These are phyloP conservation scores for Gyromitra esculenta DNA, from an alignment of 2,329 filamentous ascomycete genomes.

Conservation along the genomic window DNA sequence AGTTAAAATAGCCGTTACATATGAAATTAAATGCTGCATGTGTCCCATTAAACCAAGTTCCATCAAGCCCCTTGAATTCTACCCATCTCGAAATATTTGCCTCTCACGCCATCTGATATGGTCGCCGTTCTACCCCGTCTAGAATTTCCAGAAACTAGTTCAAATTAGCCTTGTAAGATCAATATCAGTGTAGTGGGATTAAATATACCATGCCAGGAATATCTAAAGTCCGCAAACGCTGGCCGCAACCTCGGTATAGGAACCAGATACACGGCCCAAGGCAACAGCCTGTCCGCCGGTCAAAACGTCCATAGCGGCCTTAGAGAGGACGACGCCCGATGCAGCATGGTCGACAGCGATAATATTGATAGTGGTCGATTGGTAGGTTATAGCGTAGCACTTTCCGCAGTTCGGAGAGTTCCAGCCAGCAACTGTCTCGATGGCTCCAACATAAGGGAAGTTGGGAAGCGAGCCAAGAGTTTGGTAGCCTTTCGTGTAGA, in stretches of 20 bases:
- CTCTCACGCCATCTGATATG: background rate
- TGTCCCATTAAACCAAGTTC: constrained; percentile 16
- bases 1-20: constrained; percentile 18
- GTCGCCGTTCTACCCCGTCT: background rate
- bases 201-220: background rate
- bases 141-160: background rate
- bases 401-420: constrained; percentile 68
- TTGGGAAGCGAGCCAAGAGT: constrained; percentile 65
- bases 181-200: background rate
- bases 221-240: constrained; percentile 22
- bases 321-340: constrained; percentile 62
- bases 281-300: constrained; percentile 65
- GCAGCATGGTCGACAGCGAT: constrained; percentile 67
- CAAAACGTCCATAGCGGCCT: constrained; percentile 66
- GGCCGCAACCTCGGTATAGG: background rate
- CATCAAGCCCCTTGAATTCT: constrained; percentile 3
- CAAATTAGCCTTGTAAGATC: constrained; percentile 7
- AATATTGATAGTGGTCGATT: constrained; percentile 66
- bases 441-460: constrained; percentile 69
- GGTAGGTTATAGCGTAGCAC: constrained; percentile 69
- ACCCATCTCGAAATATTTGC: background rate
- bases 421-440: constrained; percentile 66
- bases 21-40: constrained; percentile 14
- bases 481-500: constrained; percentile 71
- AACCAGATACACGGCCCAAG: constrained; percentile 67